Conservation (phyloP, 495 filamentous ascomycete species). For the Lophiotrema nucula region DNA sequence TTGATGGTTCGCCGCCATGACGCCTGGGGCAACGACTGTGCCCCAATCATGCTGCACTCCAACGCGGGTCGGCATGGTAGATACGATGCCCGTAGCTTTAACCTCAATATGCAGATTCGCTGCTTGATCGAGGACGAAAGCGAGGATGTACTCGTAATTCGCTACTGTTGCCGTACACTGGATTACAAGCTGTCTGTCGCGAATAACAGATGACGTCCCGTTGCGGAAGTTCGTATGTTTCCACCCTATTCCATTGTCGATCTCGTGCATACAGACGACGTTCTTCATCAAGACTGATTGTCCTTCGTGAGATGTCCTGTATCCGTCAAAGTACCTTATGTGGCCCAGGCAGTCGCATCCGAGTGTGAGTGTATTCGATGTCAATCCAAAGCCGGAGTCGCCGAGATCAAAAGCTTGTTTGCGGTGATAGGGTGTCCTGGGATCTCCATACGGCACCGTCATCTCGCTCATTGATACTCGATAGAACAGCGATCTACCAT, state of each 20-base stretch:
- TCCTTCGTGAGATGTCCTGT: slow-evolving; percentile 18
- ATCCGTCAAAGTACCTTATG: slow-evolving; percentile 25
- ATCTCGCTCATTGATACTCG: slow-evolving; percentile 69
- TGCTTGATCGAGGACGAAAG: slow-evolving; percentile 31
- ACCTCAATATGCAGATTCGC: slow-evolving; percentile 31
- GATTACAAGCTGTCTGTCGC: slow-evolving; percentile 32
- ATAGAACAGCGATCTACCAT: slow-evolving; percentile 66
- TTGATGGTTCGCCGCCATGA: slow-evolving; percentile 34
- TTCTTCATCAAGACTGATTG: slow-evolving; percentile 19
- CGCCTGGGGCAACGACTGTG: slow-evolving; percentile 26
- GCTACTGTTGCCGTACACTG: slow-evolving; percentile 33
- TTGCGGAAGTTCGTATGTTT: slow-evolving; percentile 38
- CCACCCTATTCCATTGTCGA: slow-evolving; percentile 38
- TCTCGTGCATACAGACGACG: slow-evolving; percentile 38
- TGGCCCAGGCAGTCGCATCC: slow-evolving; percentile 39
- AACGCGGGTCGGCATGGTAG: slow-evolving; percentile 25
- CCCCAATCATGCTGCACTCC: slow-evolving; percentile 25
- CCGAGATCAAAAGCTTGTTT: slow-evolving; percentile 39
- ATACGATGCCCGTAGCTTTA: slow-evolving; percentile 37
- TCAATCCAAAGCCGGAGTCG: slow-evolving; percentile 31
- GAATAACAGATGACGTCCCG: slow-evolving; percentile 18
- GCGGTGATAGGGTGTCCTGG: slow-evolving; percentile 31
- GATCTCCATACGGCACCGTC: slow-evolving; percentile 60
- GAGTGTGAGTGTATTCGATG: slow-evolving; percentile 35
- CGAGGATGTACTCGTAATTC: slow-evolving; percentile 40